Evolutionary conservation across 176 grass and related monocot species (phyloP), one percentile per base, ranked within the genome.

Genomic region (Carex pumila): DNA sequence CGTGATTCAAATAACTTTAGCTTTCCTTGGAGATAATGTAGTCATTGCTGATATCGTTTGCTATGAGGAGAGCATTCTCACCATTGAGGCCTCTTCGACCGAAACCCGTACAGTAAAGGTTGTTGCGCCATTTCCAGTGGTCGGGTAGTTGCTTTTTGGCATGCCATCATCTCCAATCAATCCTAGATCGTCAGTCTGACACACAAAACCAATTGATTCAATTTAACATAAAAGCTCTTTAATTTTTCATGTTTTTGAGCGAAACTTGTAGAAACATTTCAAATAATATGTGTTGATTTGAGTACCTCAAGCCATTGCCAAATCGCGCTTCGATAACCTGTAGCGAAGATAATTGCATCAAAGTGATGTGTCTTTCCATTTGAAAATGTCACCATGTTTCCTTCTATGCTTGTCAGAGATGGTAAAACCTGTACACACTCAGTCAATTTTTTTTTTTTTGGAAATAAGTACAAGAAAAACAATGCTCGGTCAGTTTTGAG

Each of bases 331-430:
- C 87, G 85, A 77, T 94, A 97, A 0, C 94, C 92, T 21, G 92
- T 97, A 17, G 94, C 92, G 41, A 97, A 84, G 85, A 97, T 81
- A 55, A 97, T 91, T 34, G 87, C 92, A 71, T 97, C 94, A 55
- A 91, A 97, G 10, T 80, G 84, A 64, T 91, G 14, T 12, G n/a
- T 58, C 39, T 83, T 83, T 12, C 92, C 85, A 75, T 94, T 82
- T 0, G 84, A 70, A 84, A 97, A 92, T 57, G 74, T 80, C 74
- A 92, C 92, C 14, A 74, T 39, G 86, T 89, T 87, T 1, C 90
- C 83, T 25, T 43, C 63, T 37, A 94, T 65, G 59, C 74, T 63
- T 81, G 79, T 86, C 9, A 86, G 49, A n/a, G 69, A 71, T 37
- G 79, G 80, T 11, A 92, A 52, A 60, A 92, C 92, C 85, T 86